A percentile compares a stretch with the other conserved stretches of the same genome.
Evolutionary conservation across 108 stramenopile genomes (phyloP).

Genomic region (Skeletonema tropicum): DNA sequence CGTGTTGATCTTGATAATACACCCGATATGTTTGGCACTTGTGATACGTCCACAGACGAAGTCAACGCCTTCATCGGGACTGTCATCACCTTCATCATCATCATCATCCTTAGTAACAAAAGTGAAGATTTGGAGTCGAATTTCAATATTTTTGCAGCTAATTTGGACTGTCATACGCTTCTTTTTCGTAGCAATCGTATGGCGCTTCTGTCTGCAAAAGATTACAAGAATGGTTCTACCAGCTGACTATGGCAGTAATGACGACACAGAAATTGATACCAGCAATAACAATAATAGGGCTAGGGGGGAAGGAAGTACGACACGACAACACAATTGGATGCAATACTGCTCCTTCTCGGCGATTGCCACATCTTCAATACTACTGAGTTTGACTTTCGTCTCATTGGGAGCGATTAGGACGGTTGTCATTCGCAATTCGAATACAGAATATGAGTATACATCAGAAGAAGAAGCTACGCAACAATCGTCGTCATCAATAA

Average conservation of each 20-base stretch:
- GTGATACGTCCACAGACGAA: background rate
- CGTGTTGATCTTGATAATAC: slow-evolving; percentile 18
- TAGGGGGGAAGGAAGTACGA: background rate
- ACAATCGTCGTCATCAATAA: slow-evolving; percentile 15
- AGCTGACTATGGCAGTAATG: background rate
- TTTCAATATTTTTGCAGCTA: slow-evolving; percentile 6
- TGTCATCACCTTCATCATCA: slow-evolving; percentile 4
- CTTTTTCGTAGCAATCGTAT: slow-evolving; percentile 10
- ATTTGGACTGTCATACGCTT: slow-evolving; percentile 17
- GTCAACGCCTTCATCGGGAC: background rate
- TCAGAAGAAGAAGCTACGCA: background rate
- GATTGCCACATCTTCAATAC: background rate
- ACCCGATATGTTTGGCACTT: slow-evolving; percentile 4
- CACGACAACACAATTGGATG: slow-evolving; percentile 5
- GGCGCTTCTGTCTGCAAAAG: slow-evolving; percentile 13
- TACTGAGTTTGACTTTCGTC: slow-evolving; percentile 8
- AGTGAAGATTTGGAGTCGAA: background rate
- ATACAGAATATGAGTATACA: background rate
- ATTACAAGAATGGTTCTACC: slow-evolving; percentile 15
- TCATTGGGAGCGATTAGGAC: slow-evolving; percentile 45
- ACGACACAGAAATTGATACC: background rate
- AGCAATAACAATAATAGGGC: too few relatives aligned
- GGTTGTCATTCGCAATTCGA: slow-evolving; percentile 37
- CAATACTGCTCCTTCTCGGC: slow-evolving; percentile 6
- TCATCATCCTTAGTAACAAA: background rate